phyloP scores from a whole-genome alignment of 306 rosid genomes.

The Corylus americana region DNA sequence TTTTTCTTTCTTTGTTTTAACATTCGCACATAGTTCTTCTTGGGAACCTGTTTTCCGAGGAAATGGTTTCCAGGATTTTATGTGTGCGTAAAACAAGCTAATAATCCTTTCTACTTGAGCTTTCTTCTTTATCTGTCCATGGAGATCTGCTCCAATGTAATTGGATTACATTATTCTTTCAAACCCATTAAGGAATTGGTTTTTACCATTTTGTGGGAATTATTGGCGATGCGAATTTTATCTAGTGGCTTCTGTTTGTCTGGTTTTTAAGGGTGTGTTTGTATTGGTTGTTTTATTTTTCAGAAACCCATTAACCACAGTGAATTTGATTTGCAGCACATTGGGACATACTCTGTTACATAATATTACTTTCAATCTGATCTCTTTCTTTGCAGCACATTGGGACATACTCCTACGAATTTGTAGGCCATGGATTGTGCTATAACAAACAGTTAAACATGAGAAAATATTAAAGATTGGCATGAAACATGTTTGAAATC shows the following conservation, averaged over 20 bases:
- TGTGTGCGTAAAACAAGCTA: conserved; percentile 59
- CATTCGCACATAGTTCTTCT: conserved; percentile 67
- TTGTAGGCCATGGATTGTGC: too few relatives aligned
- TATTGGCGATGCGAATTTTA: not conserved
- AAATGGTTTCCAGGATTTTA: conserved; percentile 63
- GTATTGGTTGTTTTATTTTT: not conserved
- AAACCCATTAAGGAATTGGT: not conserved
- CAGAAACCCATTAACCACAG: not conserved
- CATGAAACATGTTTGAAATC: not conserved
- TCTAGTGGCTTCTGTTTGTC: not conserved
- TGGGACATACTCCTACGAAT: too few relatives aligned
- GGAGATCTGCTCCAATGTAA: conserved; percentile 85
- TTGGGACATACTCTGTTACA: too few relatives aligned
- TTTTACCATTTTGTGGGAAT: not conserved
- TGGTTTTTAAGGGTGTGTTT: not conserved
- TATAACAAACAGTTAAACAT: too few relatives aligned
- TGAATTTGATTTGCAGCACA: not conserved
- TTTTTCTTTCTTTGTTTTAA: not conserved
- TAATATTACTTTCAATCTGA: too few relatives aligned
- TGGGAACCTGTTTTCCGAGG: conserved; percentile 36
- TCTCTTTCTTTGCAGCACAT: too few relatives aligned
- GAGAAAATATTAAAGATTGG: not conserved
- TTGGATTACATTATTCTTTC: conserved; percentile 49
- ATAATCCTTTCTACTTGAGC: conserved; percentile 85
- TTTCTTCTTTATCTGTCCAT: conserved; percentile 41